Base-by-base conservation (phyloP, 495 filamentous ascomycete species). In the Talaromyces ruber region DNA sequence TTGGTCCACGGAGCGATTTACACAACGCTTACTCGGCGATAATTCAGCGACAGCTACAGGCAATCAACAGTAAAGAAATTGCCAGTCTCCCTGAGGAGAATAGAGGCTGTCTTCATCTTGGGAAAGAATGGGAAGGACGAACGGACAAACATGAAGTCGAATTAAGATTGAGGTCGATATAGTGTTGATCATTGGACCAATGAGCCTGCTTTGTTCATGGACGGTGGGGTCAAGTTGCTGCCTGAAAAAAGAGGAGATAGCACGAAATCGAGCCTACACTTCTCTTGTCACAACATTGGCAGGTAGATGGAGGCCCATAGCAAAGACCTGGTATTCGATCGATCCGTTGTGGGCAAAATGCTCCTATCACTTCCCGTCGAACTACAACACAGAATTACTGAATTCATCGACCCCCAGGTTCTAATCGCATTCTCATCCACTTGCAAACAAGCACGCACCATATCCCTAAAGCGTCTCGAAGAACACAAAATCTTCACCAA, bases 51-150 rank as follows among this genome's bases (percentile, higher is more conserved):
- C 39, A 56, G 21, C 29, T 63, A 5, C 60, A 61, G 54, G 59
- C 70, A 22, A 39, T 67, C 6, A 63, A 74, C 29, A 67, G 65
- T 28, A 71, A 62, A 60, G 63, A 73, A 9, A 52, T 65, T 25
- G 64, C 71, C 64, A 52, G 47, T 14, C 21, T 52, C 18, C 47
- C 47, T 9, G 24, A 22, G 6, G 47, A 52, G 0, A 52, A 25
- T 9, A 22, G 24, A 6, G 18, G 7, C 24, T 21, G 2, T 6
- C 22, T 52, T 14, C 66, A 67, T n/a, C n/a, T n/a, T n/a, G n/a
- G n/a, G n/a, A n/a, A n/a, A n/a, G n/a, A n/a, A n/a, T n/a, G n/a
- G n/a, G n/a, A 18, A 47, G 39, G 6, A 45, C 14, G 39, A 45
- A 6, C 6, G n/a, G 7, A 18, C 1, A 45, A 18, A n/a, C 39